These are phyloP conservation scores for Chlamydomonas applanata DNA, from an alignment of 139 green algal genomes.

Conservation along the genomic window DNA sequence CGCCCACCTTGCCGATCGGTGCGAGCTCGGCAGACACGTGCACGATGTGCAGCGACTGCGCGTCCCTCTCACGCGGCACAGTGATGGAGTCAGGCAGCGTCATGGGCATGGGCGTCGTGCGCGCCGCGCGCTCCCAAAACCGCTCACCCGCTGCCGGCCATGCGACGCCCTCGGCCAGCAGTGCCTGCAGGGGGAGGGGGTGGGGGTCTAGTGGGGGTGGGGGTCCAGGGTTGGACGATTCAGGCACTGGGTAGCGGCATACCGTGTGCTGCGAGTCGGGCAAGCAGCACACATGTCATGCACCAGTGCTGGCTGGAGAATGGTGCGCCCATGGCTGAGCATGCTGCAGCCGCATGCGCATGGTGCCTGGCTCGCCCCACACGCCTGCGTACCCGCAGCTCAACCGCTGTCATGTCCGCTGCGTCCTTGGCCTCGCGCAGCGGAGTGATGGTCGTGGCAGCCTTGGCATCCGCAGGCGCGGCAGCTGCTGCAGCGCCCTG, in stretches of 20 bases:
- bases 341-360: too few relatives aligned
- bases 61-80: slow-evolving; percentile 25
- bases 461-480: too few relatives aligned
- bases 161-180: slow-evolving; percentile 26
- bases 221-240: background rate
- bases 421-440: too few relatives aligned
- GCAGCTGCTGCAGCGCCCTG: background rate
- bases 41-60: slow-evolving; percentile 68
- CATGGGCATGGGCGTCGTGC: slow-evolving; percentile 29
- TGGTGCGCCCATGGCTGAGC: too few relatives aligned
- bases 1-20: slow-evolving; percentile 90
- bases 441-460: too few relatives aligned
- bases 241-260: background rate
- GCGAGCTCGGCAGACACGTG: slow-evolving; percentile 94
- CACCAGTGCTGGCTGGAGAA: too few relatives aligned
- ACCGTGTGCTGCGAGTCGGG: too few relatives aligned
- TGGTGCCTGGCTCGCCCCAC: too few relatives aligned
- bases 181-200: slow-evolving; percentile 11
- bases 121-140: slow-evolving; percentile 47
- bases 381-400: too few relatives aligned
- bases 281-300: too few relatives aligned
- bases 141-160: slow-evolving; percentile 35
- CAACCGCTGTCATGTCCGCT: too few relatives aligned
- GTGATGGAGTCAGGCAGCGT: slow-evolving; percentile 3
- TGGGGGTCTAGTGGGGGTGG: background rate